Evolutionary conservation across 1,139 yeast genomes (phyloP).

Genomic region (Pichia cactophila): DNA sequence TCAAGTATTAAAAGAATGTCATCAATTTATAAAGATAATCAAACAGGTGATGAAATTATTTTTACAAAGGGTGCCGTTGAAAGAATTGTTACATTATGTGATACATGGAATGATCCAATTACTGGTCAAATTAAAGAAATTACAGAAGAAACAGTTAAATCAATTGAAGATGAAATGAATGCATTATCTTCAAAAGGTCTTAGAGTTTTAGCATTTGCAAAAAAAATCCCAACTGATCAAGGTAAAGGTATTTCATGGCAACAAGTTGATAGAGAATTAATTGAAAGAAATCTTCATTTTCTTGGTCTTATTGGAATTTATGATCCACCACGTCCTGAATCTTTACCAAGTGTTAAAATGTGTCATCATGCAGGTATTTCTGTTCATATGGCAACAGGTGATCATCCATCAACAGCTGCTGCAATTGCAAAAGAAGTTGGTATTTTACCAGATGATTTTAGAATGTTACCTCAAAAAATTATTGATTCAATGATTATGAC

Average conservation of each 20-base stretch:
- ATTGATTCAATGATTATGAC: conserved; percentile 68
- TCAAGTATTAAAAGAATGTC: conserved; percentile 73
- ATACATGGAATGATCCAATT: conserved; percentile 42
- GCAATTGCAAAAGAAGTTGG: conserved; percentile 87
- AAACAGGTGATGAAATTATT: conserved; percentile 32
- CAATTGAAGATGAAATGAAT: conserved; percentile 52
- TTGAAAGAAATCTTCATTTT: conserved; percentile 52
- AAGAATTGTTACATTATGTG: conserved; percentile 53
- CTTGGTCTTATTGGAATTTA: conserved; percentile 73
- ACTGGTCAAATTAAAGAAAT: conserved; percentile 31
- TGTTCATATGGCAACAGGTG: conserved; percentile 83
- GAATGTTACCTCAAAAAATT: conserved; percentile 55
- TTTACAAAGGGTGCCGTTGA: conserved; percentile 80
- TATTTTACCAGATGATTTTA: conserved; percentile 62
- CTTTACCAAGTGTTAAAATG: conserved; percentile 55
- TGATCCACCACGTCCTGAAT: conserved; percentile 75
- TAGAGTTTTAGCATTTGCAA: conserved; percentile 68
- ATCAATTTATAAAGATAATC: conserved; percentile 40
- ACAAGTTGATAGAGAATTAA: conserved; percentile 37
- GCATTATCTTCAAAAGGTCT: conserved; percentile 62
- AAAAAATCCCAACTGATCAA: conserved; percentile 27
- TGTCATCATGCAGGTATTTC: conserved; percentile 75
- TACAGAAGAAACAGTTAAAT: conserved; percentile 34
- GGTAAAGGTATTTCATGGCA: conserved; percentile 25
- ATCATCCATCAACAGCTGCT: conserved; percentile 74